Conservation (phyloP, 306 rosid genomes). For the Trifolium fragiferum region DNA sequence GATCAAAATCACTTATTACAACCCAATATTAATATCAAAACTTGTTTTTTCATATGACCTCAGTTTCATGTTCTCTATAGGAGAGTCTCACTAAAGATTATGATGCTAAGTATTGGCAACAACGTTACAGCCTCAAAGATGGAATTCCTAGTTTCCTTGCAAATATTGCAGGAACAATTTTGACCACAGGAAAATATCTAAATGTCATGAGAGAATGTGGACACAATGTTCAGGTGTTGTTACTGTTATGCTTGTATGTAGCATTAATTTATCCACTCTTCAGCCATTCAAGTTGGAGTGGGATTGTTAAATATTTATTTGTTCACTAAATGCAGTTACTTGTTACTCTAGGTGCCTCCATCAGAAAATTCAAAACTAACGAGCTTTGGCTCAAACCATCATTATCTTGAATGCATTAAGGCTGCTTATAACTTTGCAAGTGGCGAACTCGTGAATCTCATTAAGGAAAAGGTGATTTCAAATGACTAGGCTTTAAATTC, state of each 20-base stretch:
- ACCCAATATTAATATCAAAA: slow-evolving; percentile 32
- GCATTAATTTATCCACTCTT: slow-evolving; percentile 28
- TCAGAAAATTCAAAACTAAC: slow-evolving; percentile 82
- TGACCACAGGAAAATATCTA: slow-evolving; percentile 96
- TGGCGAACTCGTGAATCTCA: slow-evolving; percentile 88
- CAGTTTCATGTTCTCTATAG: slow-evolving; percentile 51
- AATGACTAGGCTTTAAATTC: slow-evolving; percentile 18
- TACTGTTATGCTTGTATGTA: slow-evolving; percentile 32
- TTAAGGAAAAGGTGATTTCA: slow-evolving; percentile 83
- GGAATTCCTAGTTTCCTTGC: slow-evolving; percentile 97
- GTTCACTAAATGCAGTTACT: slow-evolving; percentile 39
- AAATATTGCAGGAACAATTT: slow-evolving; percentile 78
- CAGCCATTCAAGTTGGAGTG: slow-evolving; percentile 23
- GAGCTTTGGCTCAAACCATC: slow-evolving; percentile 91
- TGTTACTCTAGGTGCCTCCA: slow-evolving; percentile 72
- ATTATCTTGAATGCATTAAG: slow-evolving; percentile 92
- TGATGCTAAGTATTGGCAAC: slow-evolving; percentile 92
- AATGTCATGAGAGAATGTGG: slow-evolving; percentile 99
- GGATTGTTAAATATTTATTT: slow-evolving; percentile 20
- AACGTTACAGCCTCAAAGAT: slow-evolving; percentile 95
- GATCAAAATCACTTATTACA: slow-evolving; percentile 33
- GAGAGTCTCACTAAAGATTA: slow-evolving; percentile 94
- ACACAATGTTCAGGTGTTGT: slow-evolving; percentile 88
- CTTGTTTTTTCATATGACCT: slow-evolving; percentile 41
- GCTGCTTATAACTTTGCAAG: slow-evolving; percentile 94